Evolutionary conservation across 768 basidiomycete genomes (phyloP).

Genomic region (Hericium erinaceus): DNA sequence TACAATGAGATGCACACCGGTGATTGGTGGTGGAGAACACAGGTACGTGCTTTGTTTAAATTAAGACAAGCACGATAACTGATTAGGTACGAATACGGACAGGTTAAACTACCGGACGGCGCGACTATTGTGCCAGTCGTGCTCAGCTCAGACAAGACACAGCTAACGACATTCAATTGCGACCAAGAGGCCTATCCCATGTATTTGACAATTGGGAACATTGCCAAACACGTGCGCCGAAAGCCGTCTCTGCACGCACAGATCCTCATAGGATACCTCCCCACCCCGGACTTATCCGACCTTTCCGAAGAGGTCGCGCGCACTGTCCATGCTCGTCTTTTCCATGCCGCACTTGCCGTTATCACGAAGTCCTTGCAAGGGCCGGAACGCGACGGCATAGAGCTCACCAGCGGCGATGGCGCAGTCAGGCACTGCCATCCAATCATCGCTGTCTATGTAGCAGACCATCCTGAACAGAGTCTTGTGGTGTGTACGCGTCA

Average conservation of each 20-base stretch:
- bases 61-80: too few species aligned
- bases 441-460: conserved; percentile 30
- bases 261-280: conserved; percentile 32
- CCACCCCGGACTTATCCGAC: conserved; percentile 25
- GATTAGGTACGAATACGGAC: too few species aligned
- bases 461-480: conserved; percentile 38
- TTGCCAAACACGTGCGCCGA: conserved; percentile 29
- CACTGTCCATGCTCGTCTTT: conserved; percentile 18
- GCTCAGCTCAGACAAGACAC: conserved; percentile 37
- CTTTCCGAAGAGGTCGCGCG: conserved; percentile 14
- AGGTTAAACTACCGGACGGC: too few species aligned
- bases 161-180: conserved; percentile 27
- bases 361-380: too few species aligned
- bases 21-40: conserved; percentile 27
- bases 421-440: too few species aligned
- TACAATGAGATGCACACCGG: conserved; percentile 30
- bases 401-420: too few species aligned
- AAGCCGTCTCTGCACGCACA: conserved; percentile 26
- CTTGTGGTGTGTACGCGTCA: conserved; percentile 23
- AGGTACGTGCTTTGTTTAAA: too few species aligned
- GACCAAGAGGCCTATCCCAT: conserved; percentile 38
- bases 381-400: too few species aligned
- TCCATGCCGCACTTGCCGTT: too few species aligned
- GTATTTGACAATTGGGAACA: conserved; percentile 34
- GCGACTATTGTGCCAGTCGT: conserved; percentile 34